A percentile compares a stretch with the other conserved stretches of the same genome.
These are phyloP conservation scores for Penicillium freii DNA, from an alignment of 2,329 filamentous ascomycete genomes.

Conservation along the genomic window DNA sequence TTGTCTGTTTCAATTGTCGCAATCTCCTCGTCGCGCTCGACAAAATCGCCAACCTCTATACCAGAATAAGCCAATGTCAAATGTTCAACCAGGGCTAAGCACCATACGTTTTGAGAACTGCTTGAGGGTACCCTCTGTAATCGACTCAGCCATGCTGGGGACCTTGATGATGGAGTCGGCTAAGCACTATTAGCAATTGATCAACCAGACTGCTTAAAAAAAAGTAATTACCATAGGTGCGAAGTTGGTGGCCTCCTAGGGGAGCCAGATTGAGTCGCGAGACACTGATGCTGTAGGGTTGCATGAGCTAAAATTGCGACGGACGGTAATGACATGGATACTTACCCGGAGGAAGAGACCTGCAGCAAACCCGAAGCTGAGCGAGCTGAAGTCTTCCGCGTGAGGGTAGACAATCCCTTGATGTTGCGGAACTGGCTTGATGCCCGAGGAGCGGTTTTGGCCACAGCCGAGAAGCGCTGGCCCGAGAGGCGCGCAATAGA, in stretches of 20 bases:
- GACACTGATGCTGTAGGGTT: constrained; percentile 24
- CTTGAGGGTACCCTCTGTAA: constrained; percentile 94
- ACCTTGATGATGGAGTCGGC: constrained; percentile 90
- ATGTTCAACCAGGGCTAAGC: constrained; percentile 18
- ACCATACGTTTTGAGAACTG: constrained; percentile 76
- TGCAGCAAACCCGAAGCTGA: constrained; percentile 27
- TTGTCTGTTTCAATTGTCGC: constrained; percentile 99
- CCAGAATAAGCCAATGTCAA: constrained; percentile 19
- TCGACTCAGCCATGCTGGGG: constrained; percentile 97
- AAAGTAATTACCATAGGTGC: constrained; percentile 36
- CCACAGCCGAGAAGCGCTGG: constrained; percentile 32
- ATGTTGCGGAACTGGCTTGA: constrained; percentile 23
- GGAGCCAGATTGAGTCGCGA: constrained; percentile 25
- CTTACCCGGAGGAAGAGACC: constrained; percentile 28
- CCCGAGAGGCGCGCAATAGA: constrained; percentile 36
- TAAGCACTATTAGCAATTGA: constrained; percentile 18
- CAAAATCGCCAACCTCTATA: constrained; percentile 79
- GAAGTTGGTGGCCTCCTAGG: constrained; percentile 32
- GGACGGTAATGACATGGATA: not conserved
- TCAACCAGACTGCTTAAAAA: not conserved
- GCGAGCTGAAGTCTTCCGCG: constrained; percentile 19
- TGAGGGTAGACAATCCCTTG: constrained; percentile 30
- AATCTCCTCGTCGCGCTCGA: constrained; percentile 95
- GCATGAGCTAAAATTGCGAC: constrained; percentile 9
- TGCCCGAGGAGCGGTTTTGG: constrained; percentile 30